A percentile compares a stretch with the other conserved stretches of the same genome.
phyloP scores from a whole-genome alignment of 1,284 basidiomycete genomes.

The Ustilago sp. region DNA sequence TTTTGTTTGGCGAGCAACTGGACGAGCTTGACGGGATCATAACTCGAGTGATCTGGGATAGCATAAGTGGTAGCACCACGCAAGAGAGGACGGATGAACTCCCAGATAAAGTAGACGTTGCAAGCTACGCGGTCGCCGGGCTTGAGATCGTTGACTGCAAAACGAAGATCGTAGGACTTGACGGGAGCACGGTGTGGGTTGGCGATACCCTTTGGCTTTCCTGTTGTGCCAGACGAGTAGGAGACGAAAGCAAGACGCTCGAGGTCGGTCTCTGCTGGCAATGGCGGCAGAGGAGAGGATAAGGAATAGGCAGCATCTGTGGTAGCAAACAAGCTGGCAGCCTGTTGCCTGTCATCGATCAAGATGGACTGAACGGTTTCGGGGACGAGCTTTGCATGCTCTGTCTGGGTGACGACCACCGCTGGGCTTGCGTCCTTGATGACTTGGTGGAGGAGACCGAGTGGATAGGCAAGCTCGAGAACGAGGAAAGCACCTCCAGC shows the following conservation, averaged over 20 bases:
- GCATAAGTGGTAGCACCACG: constrained; percentile 66
- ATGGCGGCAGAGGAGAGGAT: constrained; percentile 23
- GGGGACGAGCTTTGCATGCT: constrained; percentile 54
- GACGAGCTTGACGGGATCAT: constrained; percentile 66
- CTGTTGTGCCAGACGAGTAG: constrained; percentile 68
- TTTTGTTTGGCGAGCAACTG: constrained; percentile 53
- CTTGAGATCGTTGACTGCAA: constrained; percentile 58
- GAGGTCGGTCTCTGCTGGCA: constrained; percentile 56
- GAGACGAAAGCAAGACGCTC: constrained; percentile 68
- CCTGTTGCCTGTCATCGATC: constrained; percentile 30
- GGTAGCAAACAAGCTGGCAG: constrained; percentile 16
- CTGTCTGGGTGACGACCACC: constrained; percentile 63
- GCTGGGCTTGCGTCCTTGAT: constrained; percentile 66
- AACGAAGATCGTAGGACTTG: constrained; percentile 65
- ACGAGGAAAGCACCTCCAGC: constrained; percentile 69
- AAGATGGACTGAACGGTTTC: constrained; percentile 34
- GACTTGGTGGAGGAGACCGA: constrained; percentile 62
- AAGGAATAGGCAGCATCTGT: constrained; percentile 5
- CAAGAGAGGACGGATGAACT: constrained; percentile 66
- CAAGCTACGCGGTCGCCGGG: constrained; percentile 66
- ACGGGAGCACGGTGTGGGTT: constrained; percentile 67
- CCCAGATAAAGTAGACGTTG: constrained; percentile 69
- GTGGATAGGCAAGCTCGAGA: constrained; percentile 68
- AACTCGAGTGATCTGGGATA: constrained; percentile 64
- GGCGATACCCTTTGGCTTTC: constrained; percentile 68